These are phyloP conservation scores for Plantago rigida DNA, from an alignment of 305 asterid species.

Conservation along the genomic window DNA sequence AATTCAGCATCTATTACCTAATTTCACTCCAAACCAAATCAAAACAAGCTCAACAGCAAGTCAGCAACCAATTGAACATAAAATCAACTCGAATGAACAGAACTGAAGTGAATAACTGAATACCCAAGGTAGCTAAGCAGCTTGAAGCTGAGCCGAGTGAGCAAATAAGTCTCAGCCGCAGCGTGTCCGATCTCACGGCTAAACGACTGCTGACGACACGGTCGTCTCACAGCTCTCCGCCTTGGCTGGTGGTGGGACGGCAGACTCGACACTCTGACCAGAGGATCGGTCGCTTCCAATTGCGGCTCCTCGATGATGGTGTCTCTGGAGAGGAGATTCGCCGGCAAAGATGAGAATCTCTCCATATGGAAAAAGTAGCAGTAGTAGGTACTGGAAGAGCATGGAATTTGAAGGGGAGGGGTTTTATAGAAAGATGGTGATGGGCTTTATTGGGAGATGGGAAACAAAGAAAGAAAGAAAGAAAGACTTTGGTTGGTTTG, in stretches of 20 bases:
- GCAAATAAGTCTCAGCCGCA: slow-evolving; percentile 86
- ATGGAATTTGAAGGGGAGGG: too few relatives aligned
- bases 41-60: neutral
- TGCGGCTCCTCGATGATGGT: slow-evolving; percentile 23
- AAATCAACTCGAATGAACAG: neutral
- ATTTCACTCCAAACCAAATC: neutral
- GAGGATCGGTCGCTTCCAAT: slow-evolving; percentile 27
- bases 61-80: neutral
- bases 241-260: slow-evolving; percentile 39
- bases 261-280: slow-evolving; percentile 35
- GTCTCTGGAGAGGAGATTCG: slow-evolving; percentile 23
- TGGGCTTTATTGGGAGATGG: too few relatives aligned
- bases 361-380: slow-evolving; percentile 27
- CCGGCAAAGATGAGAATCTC: slow-evolving; percentile 33
- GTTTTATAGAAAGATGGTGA: too few relatives aligned
- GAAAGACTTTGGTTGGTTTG: too few relatives aligned
- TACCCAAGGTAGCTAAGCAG: slow-evolving; percentile 92
- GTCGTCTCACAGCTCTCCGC: slow-evolving; percentile 31
- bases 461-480: too few relatives aligned
- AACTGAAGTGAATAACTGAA: slow-evolving; percentile 35
- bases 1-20: neutral
- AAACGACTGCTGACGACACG: slow-evolving; percentile 52
- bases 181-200: slow-evolving; percentile 75
- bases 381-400: too few relatives aligned
- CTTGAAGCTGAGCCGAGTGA: slow-evolving; percentile 73